Base-by-base conservation (phyloP, 495 filamentous ascomycete species). In the Penicillium diatomitis region DNA sequence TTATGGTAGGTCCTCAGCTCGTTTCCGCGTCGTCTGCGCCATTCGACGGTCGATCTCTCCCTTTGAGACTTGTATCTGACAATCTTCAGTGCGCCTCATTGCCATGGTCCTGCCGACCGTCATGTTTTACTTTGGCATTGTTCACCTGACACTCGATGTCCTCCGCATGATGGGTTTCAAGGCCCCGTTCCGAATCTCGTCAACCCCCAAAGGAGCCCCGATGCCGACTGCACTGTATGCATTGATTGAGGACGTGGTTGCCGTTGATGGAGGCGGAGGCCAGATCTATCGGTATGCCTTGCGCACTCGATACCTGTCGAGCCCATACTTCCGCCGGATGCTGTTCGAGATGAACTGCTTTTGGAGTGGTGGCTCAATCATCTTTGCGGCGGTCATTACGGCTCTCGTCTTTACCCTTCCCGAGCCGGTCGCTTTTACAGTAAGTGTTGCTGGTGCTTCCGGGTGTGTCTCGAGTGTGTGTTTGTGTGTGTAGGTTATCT, bases 221-320 rank as follows among this genome's bases (percentile, higher is more conserved):
- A 76, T 86, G 54, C 82, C 79, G 6, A 87, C 87, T 7, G 75
- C 84, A 27, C 71, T 90, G 31, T 85, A 88, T 55, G 83, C 80
- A 4, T 68, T 90, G 20, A 82, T 92, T 38, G 88, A 94, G 61
- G 88, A 94, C 53, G 79, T 91, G 8, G 74, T 87, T 2, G 85
- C 83, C 0, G 87, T 91, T 3, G 87, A 91, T 54, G 87, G 86
- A 11, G 79, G 75, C 5, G 86, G 81, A 2, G 86, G 85, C 0
- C 76, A 78, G 41, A 77, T 74, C 7, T 94, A 84, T 55, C 71
- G 88, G 45, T 71, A 79, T 50, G 74, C 77, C 0, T 60, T 89
- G 10, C 74, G 81, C 44, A 75, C 69, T 6, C 72, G 88, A 50
- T 94, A 89, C 54, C 71, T 86, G 28, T 81, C 79, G 2, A 88